Base-by-base conservation (phyloP, 495 filamentous ascomycete genomes). In the Neurospora sp. region DNA sequence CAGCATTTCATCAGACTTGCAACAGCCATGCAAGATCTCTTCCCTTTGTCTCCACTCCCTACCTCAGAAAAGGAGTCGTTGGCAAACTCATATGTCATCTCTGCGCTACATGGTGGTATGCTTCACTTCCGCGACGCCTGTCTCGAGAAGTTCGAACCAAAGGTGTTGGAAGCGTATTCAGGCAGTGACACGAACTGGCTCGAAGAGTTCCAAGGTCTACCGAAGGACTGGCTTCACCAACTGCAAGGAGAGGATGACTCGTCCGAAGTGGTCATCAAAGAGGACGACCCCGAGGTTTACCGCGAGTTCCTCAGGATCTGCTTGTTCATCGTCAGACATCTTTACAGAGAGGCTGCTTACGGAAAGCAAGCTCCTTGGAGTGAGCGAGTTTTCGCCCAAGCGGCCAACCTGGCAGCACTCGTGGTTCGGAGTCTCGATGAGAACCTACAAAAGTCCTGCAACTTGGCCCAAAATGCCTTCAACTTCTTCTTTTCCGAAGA, bases 61-160 rank as follows among this genome's bases (percentile, higher is more conserved):
- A 48, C 23, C 10, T n/a, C 48, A 1, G 10, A 42, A 5, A 73
- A 75, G 6, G 70, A 73, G 16, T 38, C 48, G 2, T 69, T 62
- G 11, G 77, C 77, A 5, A 77, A 78, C 39, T 73, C 75, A 0
- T 75, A 78, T 48, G 39, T 82, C 39, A 70, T 82, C 16, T 75
- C 77, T 20, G 78, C 77, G 4, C 54, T 82, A 12, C 79, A 80
- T 54, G 73, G 74, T 27, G 73, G 71, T 4, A 46, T 82, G 5
- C 75, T 82, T 11, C 75, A 78, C 72, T 82, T 82, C 73, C 75
- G 73, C 1, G 78, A 80, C 39, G 78, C 79, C 23, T 82, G 79
- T 42, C 40, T 71, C 40, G 72, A 70, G 20, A 78, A 75, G 39
- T 76, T 77, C 62, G 39, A 69, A 0, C n/a, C 69, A 8, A 69